Evolutionary conservation across 768 basidiomycete genomes (phyloP).

Genomic region (Hericium coralloides): DNA sequence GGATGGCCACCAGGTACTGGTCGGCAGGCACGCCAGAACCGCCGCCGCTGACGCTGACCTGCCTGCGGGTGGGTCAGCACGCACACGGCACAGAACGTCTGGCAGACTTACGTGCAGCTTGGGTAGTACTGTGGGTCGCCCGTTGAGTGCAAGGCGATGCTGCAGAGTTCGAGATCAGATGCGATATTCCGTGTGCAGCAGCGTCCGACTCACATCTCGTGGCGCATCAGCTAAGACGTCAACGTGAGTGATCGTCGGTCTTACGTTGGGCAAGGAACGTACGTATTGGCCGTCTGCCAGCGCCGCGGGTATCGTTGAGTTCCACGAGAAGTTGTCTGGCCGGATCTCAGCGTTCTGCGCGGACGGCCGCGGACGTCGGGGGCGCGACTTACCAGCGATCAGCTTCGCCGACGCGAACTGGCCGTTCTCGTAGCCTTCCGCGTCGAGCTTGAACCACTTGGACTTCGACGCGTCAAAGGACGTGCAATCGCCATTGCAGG

Average conservation of each 20-base stretch:
- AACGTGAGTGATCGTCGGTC: background rate
- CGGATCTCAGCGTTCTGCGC: too few relatives aligned
- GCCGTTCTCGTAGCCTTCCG: constrained; percentile 31
- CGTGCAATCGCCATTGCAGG: constrained; percentile 35
- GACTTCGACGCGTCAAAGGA: constrained; percentile 26
- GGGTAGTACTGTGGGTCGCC: constrained; percentile 37
- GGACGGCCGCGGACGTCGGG: too few relatives aligned
- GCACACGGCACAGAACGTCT: background rate
- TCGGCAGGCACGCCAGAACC: constrained; percentile 18
- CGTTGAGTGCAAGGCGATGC: constrained; percentile 36
- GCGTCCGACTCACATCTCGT: constrained; percentile 32
- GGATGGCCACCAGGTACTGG: constrained; percentile 16
- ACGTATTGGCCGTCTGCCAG: constrained; percentile 42
- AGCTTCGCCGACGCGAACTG: constrained; percentile 37
- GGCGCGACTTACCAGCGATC: constrained; percentile 27
- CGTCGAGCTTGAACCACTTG: constrained; percentile 43
- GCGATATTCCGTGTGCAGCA: background rate
- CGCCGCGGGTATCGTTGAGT: constrained; percentile 32
- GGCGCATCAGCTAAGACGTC: constrained; percentile 31
- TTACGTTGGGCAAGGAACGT: constrained; percentile 17
- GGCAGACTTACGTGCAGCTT: constrained; percentile 35
- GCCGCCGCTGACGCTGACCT: constrained; percentile 19
- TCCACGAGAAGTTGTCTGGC: constrained; percentile 31
- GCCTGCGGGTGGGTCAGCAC: constrained; percentile 9
- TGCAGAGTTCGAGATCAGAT: constrained; percentile 10